Evolutionary conservation across 805 yeast species (phyloP).

Genomic region (Starmerella cellae): DNA sequence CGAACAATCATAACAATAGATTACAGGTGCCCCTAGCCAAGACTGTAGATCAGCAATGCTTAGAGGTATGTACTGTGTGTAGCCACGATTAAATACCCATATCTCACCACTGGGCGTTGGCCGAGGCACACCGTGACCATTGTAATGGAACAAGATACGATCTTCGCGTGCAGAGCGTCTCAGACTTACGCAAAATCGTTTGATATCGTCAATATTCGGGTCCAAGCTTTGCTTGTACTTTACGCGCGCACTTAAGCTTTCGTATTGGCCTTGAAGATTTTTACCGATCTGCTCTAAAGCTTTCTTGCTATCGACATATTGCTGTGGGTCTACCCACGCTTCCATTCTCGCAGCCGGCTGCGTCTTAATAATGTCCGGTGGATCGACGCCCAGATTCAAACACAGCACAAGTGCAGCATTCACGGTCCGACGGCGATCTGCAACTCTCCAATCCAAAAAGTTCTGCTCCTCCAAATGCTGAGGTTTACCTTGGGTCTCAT

Average conservation of each 20-base stretch:
- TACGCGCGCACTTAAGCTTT: conserved; percentile 72
- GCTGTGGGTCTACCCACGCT: conserved; percentile 84
- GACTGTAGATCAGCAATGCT: conserved; percentile 88
- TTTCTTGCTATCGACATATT: conserved; percentile 70
- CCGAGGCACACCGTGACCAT: conserved; percentile 97
- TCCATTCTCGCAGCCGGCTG: conserved; percentile 86
- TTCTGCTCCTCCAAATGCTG: conserved; percentile 40
- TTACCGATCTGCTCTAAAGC: conserved; percentile 88
- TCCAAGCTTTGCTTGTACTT: conserved; percentile 83
- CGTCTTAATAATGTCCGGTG: conserved; percentile 88
- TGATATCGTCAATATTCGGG: conserved; percentile 91
- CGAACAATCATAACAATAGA: conserved; percentile 86
- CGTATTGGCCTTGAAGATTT: conserved; percentile 75
- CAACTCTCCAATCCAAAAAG: conserved; percentile 75
- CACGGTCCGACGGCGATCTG: conserved; percentile 82
- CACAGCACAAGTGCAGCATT: conserved; percentile 87
- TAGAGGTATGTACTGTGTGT: conserved; percentile 94
- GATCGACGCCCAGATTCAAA: conserved; percentile 87
- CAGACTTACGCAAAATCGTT: conserved; percentile 76
- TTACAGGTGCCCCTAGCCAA: conserved; percentile 96
- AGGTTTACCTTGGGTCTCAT: conserved; percentile 80
- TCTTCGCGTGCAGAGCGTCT: conserved; percentile 89
- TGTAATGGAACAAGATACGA: conserved; percentile 82
- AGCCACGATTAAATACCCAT: conserved; percentile 96
- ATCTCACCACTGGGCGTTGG: conserved; percentile 94